Evolutionary conservation across 1,284 basidiomycete species (phyloP).

Genomic region (Sporisorium iseilematis-ciliati): DNA sequence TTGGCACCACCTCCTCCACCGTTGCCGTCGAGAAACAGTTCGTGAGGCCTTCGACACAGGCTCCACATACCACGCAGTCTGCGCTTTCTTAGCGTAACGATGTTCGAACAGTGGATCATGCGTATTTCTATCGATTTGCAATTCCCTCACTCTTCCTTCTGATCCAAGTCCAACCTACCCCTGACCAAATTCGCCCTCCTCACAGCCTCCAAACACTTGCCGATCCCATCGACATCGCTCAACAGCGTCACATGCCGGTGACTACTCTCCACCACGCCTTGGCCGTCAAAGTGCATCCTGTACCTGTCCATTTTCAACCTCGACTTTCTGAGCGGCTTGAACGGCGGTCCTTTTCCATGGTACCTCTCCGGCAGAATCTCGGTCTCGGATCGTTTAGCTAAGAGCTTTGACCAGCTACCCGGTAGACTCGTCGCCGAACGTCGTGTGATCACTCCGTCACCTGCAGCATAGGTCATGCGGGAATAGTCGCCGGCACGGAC

Average conservation of each 20-base stretch:
- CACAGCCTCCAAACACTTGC: constrained; percentile 41
- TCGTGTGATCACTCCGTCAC: constrained; percentile 69
- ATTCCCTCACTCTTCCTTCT: background rate
- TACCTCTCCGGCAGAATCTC: constrained; percentile 12
- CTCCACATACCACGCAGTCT: no score
- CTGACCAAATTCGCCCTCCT: constrained; percentile 34
- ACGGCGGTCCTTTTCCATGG: constrained; percentile 25
- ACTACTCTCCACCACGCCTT: constrained; percentile 58
- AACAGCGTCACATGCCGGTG: constrained; percentile 64
- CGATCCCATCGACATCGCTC: constrained; percentile 54
- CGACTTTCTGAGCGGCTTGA: constrained; percentile 13
- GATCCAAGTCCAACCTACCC: constrained; percentile 1
- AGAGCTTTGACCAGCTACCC: constrained; percentile 39
- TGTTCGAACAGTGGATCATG: constrained; percentile 10
- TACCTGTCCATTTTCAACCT: constrained; percentile 33
- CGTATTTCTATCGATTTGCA: background rate
- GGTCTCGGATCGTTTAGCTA: constrained; percentile 37
- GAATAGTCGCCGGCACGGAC: constrained; percentile 50
- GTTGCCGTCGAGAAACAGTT: constrained; percentile 30
- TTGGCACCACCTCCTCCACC: constrained; percentile 35
- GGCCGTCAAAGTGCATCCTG: constrained; percentile 30
- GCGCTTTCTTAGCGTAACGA: no score
- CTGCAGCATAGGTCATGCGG: constrained; percentile 50
- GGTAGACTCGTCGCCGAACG: constrained; percentile 61
- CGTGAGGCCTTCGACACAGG: constrained; percentile 11